Base-by-base conservation (phyloP, 345 rosid genomes). In the Rhodomyrtus tomentosa region DNA sequence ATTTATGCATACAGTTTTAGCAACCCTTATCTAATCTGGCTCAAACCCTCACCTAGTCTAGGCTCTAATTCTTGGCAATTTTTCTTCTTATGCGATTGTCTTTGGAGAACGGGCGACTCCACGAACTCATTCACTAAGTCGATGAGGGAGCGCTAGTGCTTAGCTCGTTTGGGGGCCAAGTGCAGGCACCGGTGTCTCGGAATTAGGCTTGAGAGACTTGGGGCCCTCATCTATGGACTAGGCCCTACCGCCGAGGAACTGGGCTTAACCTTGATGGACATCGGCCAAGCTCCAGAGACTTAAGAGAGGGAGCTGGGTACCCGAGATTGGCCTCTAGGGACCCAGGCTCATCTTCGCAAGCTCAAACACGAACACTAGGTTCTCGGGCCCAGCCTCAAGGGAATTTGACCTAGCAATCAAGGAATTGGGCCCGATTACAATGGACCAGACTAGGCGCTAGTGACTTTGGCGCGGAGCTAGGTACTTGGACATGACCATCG, bases 11-110 rank as follows among this genome's bases (percentile, higher is more conserved):
- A 10, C 2, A 8, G 20, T 36, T 68, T 36, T 68, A 68, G 45
- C 3, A 0, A 36, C 76, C 5, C 6, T 8, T 68, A 36, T 21
- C 21, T 3, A 5, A 68, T 32, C 4, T 8, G 42, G 20, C 24
- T 21, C 24, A 0, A 5, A 53, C 12, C 21, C 11, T n/a, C 4
- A 68, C 10, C 22, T 45, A 68, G 38, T 11, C 8, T 0, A 0
- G 6, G 76, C 45, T 68, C 25, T 8, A 32, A 18, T 36, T 18
- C 76, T 16, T 1, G 10, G 25, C 10, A 32, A 6, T 32, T 4
- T 68, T 32, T 8, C 76, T 68, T 45, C 40, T 68, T 32, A n/a
- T n/a, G n/a, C n/a, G 16, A 68, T 59, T 3, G 16, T 2, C 21
- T 59, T 59, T 29, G 22, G 16, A 59, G 7, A 7, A 29, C 29